Base-by-base conservation (phyloP, 176 grass and related monocot species). In the Cymbopogon citratus region DNA sequence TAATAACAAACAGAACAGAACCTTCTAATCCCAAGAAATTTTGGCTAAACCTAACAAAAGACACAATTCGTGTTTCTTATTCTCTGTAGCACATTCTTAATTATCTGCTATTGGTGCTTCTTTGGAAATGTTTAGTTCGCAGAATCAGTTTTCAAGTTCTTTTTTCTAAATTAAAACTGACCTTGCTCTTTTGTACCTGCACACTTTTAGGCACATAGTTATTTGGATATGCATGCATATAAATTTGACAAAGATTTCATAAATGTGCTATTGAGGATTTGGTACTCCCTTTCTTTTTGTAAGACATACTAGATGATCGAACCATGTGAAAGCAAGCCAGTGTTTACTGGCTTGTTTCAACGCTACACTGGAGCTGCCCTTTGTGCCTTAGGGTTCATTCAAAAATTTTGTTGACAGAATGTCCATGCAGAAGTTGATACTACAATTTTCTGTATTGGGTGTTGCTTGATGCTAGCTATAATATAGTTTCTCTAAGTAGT, bases 391-490 rank as follows among this genome's bases (percentile, higher is more conserved):
- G 81, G 40, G 41, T 23, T 27, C 29, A 69, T 39, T 36, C 34
- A 39, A 33, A 39, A 33, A 5, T 39, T 38, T 39, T n/a, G 18
- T 13, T 39, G 18, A 39, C 9, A 18, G 19, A 70, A 84, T 63
- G 43, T 83, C 24, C 23, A 12, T 80, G 31, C 26, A 71, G 44
- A 59, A 79, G 38, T 48, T 14, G 5, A 31, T 66, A 36, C 16
- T 74, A 33, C 73, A 48, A 18, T 59, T 79, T 60, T 63, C 39
- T 13, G 46, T 84, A 33, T 74, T 71, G 1, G 51, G 29, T 87
- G 27, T 16, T 69, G 39, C 23, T 14, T 36, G 71, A 18, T 70
- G 71, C 7, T 57, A 57, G 69, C 36, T 70, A 29, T 82, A 62
- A 62, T 81, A 57, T 80, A 51, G 24, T 80, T 69, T 19, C 8